Percentiles rank a stretch among this genome's conserved stretches.
phyloP scores from a whole-genome alignment of 202 grass and related monocot species.

The Setaria viridis region DNA sequence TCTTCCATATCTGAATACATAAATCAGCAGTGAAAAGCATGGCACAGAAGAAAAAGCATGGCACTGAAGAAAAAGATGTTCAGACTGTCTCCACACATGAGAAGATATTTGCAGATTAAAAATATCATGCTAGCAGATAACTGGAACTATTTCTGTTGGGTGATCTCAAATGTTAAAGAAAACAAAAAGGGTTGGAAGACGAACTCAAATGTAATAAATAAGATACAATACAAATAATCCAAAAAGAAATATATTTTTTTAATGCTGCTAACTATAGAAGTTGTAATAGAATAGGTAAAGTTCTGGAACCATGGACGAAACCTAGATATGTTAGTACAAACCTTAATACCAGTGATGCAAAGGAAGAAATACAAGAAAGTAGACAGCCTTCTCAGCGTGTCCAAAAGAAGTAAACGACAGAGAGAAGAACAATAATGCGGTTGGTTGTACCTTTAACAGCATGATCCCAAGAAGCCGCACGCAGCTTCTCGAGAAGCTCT shows the following conservation, averaged over 20 bases:
- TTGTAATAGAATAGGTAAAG: constrained; percentile 2
- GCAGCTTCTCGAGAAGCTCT: constrained; percentile 96
- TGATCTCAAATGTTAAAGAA: background rate
- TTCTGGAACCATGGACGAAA: constrained; percentile 6
- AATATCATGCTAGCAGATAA: background rate
- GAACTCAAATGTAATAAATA: constrained; percentile 5
- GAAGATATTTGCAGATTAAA: background rate
- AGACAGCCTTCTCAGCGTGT: background rate
- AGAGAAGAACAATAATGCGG: constrained; percentile 24
- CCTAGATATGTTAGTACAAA: background rate
- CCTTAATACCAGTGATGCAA: too few species aligned
- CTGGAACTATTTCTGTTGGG: constrained; percentile 11
- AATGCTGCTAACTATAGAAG: background rate
- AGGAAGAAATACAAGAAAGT: too few species aligned
- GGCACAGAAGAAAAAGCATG: background rate
- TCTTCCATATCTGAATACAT: constrained; percentile 91
- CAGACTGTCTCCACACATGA: constrained; percentile 4
- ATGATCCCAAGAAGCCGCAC: constrained; percentile 91
- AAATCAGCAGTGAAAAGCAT: constrained; percentile 39
- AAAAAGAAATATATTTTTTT: background rate
- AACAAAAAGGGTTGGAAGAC: background rate
- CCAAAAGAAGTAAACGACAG: background rate
- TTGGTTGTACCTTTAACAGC: constrained; percentile 73
- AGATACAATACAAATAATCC: background rate
- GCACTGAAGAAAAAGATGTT: background rate